These are phyloP conservation scores for Fraxinus angustifolia DNA, from an alignment of 305 asterid genomes.

Conservation along the genomic window DNA sequence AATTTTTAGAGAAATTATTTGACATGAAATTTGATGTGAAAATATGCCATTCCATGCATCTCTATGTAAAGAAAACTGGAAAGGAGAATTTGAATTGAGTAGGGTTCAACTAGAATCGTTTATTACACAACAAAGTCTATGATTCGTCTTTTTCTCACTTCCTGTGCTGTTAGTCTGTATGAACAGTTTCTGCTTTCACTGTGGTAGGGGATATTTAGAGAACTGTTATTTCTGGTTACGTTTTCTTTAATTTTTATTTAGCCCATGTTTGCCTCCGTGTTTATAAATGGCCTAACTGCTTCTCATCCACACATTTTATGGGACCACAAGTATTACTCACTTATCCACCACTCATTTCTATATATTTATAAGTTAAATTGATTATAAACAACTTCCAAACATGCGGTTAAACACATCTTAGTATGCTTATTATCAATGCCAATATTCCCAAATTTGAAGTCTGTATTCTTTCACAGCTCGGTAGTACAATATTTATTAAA, in stretches of 20 bases:
- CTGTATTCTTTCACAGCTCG: not conserved
- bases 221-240: not conserved
- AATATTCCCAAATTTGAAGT: not conserved
- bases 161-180: not conserved
- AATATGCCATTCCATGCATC: not conserved
- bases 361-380: not conserved
- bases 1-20: not conserved
- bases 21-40: not conserved
- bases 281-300: not conserved
- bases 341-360: not conserved
- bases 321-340: not conserved
- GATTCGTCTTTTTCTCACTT: not conserved
- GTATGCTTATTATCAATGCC: not conserved
- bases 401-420: not conserved
- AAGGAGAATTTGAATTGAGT: constrained; percentile 3
- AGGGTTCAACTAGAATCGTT: not conserved
- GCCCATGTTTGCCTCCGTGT: not conserved
- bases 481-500: not conserved
- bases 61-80: not conserved
- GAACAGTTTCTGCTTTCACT: not conserved
- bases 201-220: not conserved
- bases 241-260: not conserved
- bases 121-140: not conserved
- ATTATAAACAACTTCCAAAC: not conserved
- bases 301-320: not conserved